These are phyloP conservation scores for Epicoccum nigrum DNA, from an alignment of 2,329 filamentous ascomycete genomes.

Conservation along the genomic window DNA sequence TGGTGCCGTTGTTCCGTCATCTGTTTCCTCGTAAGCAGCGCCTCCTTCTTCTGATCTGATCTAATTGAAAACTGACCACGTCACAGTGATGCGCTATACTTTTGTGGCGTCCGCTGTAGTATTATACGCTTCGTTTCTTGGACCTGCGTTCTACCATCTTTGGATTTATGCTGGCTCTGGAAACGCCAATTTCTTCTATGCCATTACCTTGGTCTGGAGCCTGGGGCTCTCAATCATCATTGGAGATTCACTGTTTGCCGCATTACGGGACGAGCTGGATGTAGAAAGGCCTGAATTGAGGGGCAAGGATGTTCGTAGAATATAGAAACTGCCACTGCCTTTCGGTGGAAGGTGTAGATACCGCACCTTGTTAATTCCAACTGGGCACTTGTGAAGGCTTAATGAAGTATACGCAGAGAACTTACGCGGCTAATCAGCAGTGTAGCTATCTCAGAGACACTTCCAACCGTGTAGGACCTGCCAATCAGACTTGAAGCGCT, in stretches of 20 bases:
- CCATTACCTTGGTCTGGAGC: constrained; percentile 98
- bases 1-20: constrained; percentile 87
- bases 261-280: constrained; percentile 92
- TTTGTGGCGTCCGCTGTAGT: constrained; percentile 85
- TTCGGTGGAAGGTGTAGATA: background rate
- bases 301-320: constrained; percentile 85
- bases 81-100: constrained; percentile 83
- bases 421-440: no score
- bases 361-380: no score
- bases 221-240: constrained; percentile 85
- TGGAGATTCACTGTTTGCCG: constrained; percentile 85
- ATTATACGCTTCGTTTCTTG: constrained; percentile 85
- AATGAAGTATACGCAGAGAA: no score
- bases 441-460: no score
- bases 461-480: no score
- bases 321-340: constrained; percentile 54
- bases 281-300: constrained; percentile 86
- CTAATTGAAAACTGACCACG: constrained; percentile 17
- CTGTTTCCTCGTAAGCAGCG: constrained; percentile 74
- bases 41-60: background rate
- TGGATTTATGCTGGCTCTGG: constrained; percentile 99
- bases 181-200: constrained; percentile 99
- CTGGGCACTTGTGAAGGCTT: no score
- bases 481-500: no score
- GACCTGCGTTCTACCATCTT: constrained; percentile 93